phyloP scores from a whole-genome alignment of 1,139 yeast species.

The Yamadazyma friedrichii region DNA sequence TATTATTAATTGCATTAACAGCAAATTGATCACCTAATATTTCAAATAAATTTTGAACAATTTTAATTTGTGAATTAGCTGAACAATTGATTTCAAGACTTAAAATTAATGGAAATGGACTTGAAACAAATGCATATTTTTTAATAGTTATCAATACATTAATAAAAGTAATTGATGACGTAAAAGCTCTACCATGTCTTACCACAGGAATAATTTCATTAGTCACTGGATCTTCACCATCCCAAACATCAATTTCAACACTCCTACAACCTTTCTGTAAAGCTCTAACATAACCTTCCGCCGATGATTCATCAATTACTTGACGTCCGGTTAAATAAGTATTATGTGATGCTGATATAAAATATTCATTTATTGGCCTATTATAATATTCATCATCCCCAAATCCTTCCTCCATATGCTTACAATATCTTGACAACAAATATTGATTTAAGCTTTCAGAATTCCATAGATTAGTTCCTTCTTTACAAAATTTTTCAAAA shows the following conservation, averaged over 20 bases:
- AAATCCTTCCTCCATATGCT: constrained; percentile 29
- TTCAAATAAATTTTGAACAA: constrained; percentile 51
- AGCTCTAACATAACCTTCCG: constrained; percentile 88
- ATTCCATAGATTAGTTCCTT: constrained; percentile 31
- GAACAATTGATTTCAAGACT: constrained; percentile 86
- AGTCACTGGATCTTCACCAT: constrained; percentile 46
- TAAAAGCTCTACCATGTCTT: constrained; percentile 83
- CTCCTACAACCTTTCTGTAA: constrained; percentile 91
- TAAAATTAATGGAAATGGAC: constrained; percentile 83
- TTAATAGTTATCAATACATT: constrained; percentile 73
- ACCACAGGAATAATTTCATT: constrained; percentile 66
- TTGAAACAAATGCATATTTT: constrained; percentile 80
- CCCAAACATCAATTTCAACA: constrained; percentile 95
- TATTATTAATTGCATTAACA: constrained; percentile 34
- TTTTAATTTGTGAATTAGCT: constrained; percentile 57
- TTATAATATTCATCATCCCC: constrained; percentile 42
- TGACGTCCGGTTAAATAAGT: constrained; percentile 89
- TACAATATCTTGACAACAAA: constrained; percentile 47
- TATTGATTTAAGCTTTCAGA: constrained; percentile 53
- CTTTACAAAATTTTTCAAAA: constrained; percentile 45
- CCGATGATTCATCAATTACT: constrained; percentile 85
- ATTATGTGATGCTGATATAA: constrained; percentile 90
- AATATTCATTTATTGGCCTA: constrained; percentile 80
- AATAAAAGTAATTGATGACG: constrained; percentile 65
- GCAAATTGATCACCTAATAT: constrained; percentile 62